Evolutionary conservation across 345 rosid species (phyloP), one percentile per base, ranked within the genome.

Genomic region (Rhodamnia argentea): DNA sequence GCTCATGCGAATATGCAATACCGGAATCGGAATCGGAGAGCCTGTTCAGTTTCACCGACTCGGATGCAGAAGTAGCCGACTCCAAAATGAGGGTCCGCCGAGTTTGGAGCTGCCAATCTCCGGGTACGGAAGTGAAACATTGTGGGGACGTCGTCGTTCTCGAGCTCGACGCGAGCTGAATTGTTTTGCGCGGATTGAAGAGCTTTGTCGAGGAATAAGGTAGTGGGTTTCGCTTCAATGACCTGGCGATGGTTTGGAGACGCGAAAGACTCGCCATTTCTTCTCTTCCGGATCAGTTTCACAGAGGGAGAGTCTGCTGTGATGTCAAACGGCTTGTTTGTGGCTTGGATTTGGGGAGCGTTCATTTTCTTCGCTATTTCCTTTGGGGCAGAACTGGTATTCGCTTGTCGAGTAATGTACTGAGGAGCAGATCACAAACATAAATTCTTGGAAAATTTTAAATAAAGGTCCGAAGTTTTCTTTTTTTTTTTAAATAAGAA

Each of bases 21-120:
- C 98, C 99, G 37, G 95, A 92, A 89, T 94, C 96, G 42, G 94
- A 89, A 76, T 92, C 93, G 7, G 95, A 86, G 84, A 93, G 89
- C 85, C 94, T 91, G 76, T 84, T 89, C 56, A 96, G 91, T 90
- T 88, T 93, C 88, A 95, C 98, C 13, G 92, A 91, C 87, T 94
- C 94, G 40, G 96, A 91, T 8, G 91, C 86, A 22, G 87, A 90
- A 12, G 91, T 85, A 40, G 89, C 76, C 14, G 99, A 85, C 83
- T 96, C 96, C 86, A 95, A 90, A 60, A 95, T 93, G 83, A 95
- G 95, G 87, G 91, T 91, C 88, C 97, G 88, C 26, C 90, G 89
- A 85, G 88, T 90, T 62, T 90, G 95, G 85, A 85, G 85, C 83
- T 82, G 91, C 88, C 86, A 87, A 47, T 84, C 52, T 10, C 83